phyloP scores from a whole-genome alignment of 129 eudicot genomes.

The Flaveria bidentis region DNA sequence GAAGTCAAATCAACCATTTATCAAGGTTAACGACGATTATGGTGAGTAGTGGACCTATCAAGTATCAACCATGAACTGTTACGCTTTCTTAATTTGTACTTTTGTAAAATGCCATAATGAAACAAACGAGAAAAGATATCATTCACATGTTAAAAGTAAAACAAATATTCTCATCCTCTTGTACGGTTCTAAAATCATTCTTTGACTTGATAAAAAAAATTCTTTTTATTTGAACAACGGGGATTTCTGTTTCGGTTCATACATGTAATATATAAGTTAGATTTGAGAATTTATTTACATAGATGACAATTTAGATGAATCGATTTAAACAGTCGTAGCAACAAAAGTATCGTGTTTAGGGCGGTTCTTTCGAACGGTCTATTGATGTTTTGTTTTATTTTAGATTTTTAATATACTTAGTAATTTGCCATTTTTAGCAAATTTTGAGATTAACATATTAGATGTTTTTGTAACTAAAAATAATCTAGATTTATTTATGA shows the following conservation, averaged over 20 bases:
- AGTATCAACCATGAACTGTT: not conserved
- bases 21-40: too few relatives aligned
- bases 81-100: not conserved
- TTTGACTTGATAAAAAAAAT: constrained; percentile 1
- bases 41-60: not conserved
- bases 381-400: too few relatives aligned
- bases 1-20: too few relatives aligned
- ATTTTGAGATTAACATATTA: too few relatives aligned
- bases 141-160: constrained; percentile 12
- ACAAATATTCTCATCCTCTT: not conserved
- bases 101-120: constrained; percentile 4
- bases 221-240: not conserved
- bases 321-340: not conserved
- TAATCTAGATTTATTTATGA: too few relatives aligned
- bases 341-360: not conserved
- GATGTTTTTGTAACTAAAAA: too few relatives aligned
- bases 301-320: not conserved
- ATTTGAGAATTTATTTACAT: too few relatives aligned
- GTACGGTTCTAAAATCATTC: constrained; percentile 11
- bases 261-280: too few relatives aligned
- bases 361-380: not conserved
- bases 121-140: constrained; percentile 3
- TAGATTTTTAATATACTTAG: too few relatives aligned
- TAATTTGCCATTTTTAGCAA: too few relatives aligned
- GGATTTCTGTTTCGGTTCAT: not conserved